Evolutionary conservation across 179 eudicot genomes (phyloP), one percentile per base, ranked within the genome.

Genomic region (Spergularia azorica): DNA sequence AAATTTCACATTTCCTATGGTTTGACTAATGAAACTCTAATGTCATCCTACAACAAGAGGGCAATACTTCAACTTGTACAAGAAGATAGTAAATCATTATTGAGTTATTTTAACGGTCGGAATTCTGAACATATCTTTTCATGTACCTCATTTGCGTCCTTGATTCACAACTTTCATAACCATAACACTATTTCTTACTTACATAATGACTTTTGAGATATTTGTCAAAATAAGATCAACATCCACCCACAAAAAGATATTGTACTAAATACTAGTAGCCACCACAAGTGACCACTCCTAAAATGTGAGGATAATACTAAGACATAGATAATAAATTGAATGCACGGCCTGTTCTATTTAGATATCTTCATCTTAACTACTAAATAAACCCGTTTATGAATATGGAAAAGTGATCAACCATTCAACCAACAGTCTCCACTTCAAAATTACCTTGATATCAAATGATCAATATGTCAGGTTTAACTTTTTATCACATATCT

Each of bases 171-270:
- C 63, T 63, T 41, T 12, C 32, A 12, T 15, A 67, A 46, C 46
- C 32, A 12, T 3, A 3, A 67, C 8, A 48, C 39, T 41, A 32
- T 70, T 54, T 67, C 20, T 67, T 14, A 21, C 46, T 13, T 9
- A 21, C 54, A 70, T 55, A 46, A 70, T 70, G 62, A 55, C 73
- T 0, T n/a, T 70, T 50, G 39, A 48, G 62, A 70, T 70, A 52
- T 70, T 70, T 56, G 32, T 57, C 51, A 56, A 57, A 71, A 57
- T 56, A 58, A 15, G 62, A 48, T 46, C 13, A 21, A 26, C 26
- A 59, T 76, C 81, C 76, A 65, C 81, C n/a, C 77, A 59, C 78
- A 59, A 67, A 26, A 67, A 38, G 77, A 66, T 73, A 58, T 48
- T n/a, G 43, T 58, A 59, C 52, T 3, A 51, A 10, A 61, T n/a